Evolutionary conservation across 176 grass and related monocot genomes (phyloP), one percentile per base, ranked within the genome.

Genomic region (Neostapfia colusana): DNA sequence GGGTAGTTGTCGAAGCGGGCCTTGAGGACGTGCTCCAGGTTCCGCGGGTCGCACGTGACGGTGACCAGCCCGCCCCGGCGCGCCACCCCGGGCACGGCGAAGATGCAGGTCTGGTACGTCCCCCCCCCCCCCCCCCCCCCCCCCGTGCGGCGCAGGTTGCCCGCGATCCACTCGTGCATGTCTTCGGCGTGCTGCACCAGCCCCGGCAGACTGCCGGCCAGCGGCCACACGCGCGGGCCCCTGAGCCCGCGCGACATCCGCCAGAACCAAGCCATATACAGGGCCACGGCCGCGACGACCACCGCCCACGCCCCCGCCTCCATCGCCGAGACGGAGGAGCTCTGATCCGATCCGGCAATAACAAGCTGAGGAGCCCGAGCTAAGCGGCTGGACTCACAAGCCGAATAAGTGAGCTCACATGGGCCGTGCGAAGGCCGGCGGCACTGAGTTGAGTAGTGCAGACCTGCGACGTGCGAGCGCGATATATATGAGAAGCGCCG

Each of bases 81-180:
- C 36, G 93, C 93, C 24, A 91, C 65, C 0, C 84, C 88, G 0
- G 90, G 93, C 7, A 91, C 82, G 18, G 88, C 88, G 77, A 89
- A 93, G 34, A 93, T 97, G 78, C 93, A 97, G 38, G 93, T 97
- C 82, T 97, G 90, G 84, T 97, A 97, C 15, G 93, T 97, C 25
- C 93, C 88, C 0, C 61, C 67, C 0, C 0, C 61, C 67, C 0
- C 0, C 61, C 67, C 0, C n/a, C n/a, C n/a, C n/a, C n/a, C n/a
- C 0, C 61, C 67, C 0, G 83, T 49, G 31, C 65, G 73, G 6
- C 85, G 87, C 11, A 99, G 87, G 89, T 99, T 99, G 71, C 49
- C 79, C 40, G 81, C 65, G 73, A 99, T 99, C 95, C 95, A 99
- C 72, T 99, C 89, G 72, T 99, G 95, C 95, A 99, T 99, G 73